Evolutionary conservation across 306 rosid genomes (phyloP).

Genomic region (Castanea sativa): DNA sequence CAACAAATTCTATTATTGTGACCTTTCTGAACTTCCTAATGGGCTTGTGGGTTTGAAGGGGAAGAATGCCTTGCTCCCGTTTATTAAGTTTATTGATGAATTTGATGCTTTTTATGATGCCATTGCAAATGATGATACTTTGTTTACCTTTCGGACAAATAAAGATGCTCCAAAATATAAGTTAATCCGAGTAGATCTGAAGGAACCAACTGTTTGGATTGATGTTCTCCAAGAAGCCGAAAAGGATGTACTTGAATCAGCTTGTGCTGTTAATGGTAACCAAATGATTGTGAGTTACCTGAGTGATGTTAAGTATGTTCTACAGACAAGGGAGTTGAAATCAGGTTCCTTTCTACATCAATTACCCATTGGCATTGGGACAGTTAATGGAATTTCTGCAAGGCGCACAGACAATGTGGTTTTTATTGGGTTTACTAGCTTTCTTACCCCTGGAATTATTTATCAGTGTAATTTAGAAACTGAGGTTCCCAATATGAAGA

Average conservation of each 20-base stretch:
- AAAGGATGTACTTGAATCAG: constrained; percentile 80
- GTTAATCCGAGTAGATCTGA: constrained; percentile 73
- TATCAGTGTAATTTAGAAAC: constrained; percentile 69
- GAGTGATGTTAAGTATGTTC: constrained; percentile 85
- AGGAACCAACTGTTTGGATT: constrained; percentile 68
- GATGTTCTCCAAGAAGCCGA: constrained; percentile 75
- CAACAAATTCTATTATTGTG: constrained; percentile 82
- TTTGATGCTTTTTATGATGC: constrained; percentile 64
- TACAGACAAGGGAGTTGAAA: constrained; percentile 80
- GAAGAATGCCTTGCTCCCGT: constrained; percentile 62
- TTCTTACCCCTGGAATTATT: constrained; percentile 81
- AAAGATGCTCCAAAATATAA: constrained; percentile 94
- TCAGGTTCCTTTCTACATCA: constrained; percentile 79
- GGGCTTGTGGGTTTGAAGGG: constrained; percentile 66
- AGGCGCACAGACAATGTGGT: constrained; percentile 61
- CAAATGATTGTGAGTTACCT: constrained; percentile 78
- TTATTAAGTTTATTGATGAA: constrained; percentile 64
- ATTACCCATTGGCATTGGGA: constrained; percentile 84
- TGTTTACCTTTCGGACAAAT: constrained; percentile 77
- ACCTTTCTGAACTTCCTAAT: constrained; percentile 64
- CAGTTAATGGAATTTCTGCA: constrained; percentile 69
- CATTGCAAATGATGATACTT: constrained; percentile 77
- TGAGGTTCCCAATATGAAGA: constrained; percentile 64
- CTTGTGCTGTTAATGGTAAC: constrained; percentile 70
- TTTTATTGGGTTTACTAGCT: constrained; percentile 78